Evolutionary conservation across 116 monocot species (phyloP).

Genomic region (Dioscorea cayenensis): DNA sequence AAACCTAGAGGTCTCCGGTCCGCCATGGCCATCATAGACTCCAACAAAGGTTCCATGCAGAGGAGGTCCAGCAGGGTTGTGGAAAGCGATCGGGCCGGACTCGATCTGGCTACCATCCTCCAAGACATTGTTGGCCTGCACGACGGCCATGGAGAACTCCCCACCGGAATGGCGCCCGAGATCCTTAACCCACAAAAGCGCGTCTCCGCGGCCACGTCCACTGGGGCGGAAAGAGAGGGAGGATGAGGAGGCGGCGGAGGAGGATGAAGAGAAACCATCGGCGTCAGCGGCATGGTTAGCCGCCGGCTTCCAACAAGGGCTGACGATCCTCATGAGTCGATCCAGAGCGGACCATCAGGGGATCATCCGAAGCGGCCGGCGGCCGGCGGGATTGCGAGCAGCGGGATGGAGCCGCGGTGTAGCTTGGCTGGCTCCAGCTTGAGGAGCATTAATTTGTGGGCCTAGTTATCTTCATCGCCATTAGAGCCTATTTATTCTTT

Average conservation of each 20-base stretch:
- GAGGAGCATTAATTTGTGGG: too few species aligned
- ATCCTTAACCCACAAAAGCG: slow-evolving; percentile 64
- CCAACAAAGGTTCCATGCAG: slow-evolving; percentile 51
- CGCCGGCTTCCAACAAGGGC: slow-evolving; percentile 35
- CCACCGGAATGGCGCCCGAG: slow-evolving; percentile 38
- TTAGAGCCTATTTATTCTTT: too few species aligned
- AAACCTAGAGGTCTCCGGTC: slow-evolving; percentile 44
- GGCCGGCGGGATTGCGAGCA: too few species aligned
- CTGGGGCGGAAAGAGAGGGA: background rate
- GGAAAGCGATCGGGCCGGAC: slow-evolving; percentile 30
- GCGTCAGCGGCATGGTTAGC: background rate
- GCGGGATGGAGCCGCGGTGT: too few species aligned
- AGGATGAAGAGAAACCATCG: background rate
- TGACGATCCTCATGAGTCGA: slow-evolving; percentile 48
- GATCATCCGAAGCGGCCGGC: slow-evolving; percentile 12
- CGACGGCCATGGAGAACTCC: slow-evolving; percentile 65
- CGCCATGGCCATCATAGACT: slow-evolving; percentile 66
- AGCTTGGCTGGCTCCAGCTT: too few species aligned
- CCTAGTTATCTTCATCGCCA: too few species aligned
- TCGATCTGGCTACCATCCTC: slow-evolving; percentile 67
- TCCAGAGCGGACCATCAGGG: slow-evolving; percentile 5
- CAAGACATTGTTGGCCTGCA: slow-evolving; percentile 55
- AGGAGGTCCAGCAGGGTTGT: background rate
- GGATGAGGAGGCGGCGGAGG: background rate
- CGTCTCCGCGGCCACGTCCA: slow-evolving; percentile 28